Evolutionary conservation across 2,329 filamentous ascomycete species (phyloP).

Genomic region (Graphilbum sp.): DNA sequence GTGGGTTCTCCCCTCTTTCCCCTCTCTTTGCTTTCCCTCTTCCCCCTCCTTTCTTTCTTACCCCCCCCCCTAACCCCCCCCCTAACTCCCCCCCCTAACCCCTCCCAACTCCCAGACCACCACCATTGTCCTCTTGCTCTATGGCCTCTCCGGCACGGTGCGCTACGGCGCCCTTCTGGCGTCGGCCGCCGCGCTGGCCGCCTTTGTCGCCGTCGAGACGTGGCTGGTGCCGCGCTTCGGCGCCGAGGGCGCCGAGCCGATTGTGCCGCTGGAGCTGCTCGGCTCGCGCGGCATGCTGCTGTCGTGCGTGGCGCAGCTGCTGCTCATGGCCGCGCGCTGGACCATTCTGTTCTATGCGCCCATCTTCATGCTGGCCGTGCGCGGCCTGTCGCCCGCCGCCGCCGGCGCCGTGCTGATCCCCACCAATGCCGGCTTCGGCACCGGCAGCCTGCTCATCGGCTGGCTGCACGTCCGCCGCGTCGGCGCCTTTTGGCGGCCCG

Average conservation of each 20-base stretch:
- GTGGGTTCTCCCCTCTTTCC: slow-evolving; percentile 24
- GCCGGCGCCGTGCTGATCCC: slow-evolving; percentile 66
- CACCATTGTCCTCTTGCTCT: slow-evolving; percentile 56
- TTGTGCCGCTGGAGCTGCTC: slow-evolving; percentile 58
- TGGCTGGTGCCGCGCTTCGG: slow-evolving; percentile 14
- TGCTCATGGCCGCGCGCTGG: slow-evolving; percentile 72
- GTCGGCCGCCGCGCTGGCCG: slow-evolving; percentile 31
- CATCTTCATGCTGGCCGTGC: slow-evolving; percentile 62
- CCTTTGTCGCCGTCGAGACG: slow-evolving; percentile 48
- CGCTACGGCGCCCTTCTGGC: slow-evolving; percentile 41
- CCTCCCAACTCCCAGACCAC: slow-evolving; percentile 31
- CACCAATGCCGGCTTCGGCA: slow-evolving; percentile 64
- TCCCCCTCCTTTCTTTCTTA: not conserved
- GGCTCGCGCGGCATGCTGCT: slow-evolving; percentile 54
- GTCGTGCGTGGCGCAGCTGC: slow-evolving; percentile 57
- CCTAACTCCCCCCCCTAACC: too few relatives aligned
- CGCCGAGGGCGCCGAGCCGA: slow-evolving; percentile 48
- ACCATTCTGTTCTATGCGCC: slow-evolving; percentile 66
- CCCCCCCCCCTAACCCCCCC: not conserved
- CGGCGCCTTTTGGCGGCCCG: slow-evolving; percentile 56
- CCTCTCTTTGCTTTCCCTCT: not conserved
- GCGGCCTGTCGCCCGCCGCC: slow-evolving; percentile 49
- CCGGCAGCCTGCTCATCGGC: slow-evolving; percentile 57
- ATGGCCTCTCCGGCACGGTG: slow-evolving; percentile 48
- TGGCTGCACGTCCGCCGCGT: slow-evolving; percentile 57